phyloP scores from a whole-genome alignment of 306 rosid genomes.

The Comarum palustre region DNA sequence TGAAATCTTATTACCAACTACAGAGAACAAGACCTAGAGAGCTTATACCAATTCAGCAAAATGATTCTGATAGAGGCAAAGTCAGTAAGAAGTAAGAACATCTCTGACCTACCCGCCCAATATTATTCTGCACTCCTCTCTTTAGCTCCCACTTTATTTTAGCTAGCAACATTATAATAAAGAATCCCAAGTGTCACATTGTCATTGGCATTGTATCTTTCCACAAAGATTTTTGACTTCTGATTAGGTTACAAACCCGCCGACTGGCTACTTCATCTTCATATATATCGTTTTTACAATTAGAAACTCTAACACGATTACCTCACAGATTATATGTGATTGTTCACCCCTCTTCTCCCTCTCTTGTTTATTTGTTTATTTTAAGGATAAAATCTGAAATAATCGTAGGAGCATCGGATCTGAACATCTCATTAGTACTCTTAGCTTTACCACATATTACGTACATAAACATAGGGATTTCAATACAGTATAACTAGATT shows the following conservation, averaged over 20 bases:
- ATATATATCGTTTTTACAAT: slow-evolving; percentile 4
- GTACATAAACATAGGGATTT: neutral
- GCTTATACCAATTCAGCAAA: slow-evolving; percentile 9
- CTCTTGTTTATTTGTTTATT: neutral
- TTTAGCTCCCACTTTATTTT: slow-evolving; percentile 24
- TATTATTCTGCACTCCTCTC: slow-evolving; percentile 47
- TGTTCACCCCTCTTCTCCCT: neutral
- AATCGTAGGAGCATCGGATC: neutral
- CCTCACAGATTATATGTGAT: slow-evolving; percentile 9
- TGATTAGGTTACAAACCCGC: slow-evolving; percentile 16
- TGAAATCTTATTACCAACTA: neutral
- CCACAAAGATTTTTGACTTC: slow-evolving; percentile 51
- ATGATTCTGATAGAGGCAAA: slow-evolving; percentile 18
- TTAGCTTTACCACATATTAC: slow-evolving; percentile 11
- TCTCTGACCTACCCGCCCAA: slow-evolving; percentile 55
- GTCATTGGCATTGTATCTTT: slow-evolving; percentile 53
- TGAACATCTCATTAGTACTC: neutral
- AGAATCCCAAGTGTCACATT: slow-evolving; percentile 35
- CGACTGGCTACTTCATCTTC: slow-evolving; percentile 23
- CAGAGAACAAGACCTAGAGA: neutral
- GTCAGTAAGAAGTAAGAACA: slow-evolving; percentile 31
- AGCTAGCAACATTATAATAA: slow-evolving; percentile 33
- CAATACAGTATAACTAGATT: neutral
- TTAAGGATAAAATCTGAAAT: slow-evolving; percentile 1
- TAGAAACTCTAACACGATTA: neutral